Evolutionary conservation across 805 yeast genomes (phyloP), one percentile per base, ranked within the genome.

Genomic region (Starmerella scarabaei): DNA sequence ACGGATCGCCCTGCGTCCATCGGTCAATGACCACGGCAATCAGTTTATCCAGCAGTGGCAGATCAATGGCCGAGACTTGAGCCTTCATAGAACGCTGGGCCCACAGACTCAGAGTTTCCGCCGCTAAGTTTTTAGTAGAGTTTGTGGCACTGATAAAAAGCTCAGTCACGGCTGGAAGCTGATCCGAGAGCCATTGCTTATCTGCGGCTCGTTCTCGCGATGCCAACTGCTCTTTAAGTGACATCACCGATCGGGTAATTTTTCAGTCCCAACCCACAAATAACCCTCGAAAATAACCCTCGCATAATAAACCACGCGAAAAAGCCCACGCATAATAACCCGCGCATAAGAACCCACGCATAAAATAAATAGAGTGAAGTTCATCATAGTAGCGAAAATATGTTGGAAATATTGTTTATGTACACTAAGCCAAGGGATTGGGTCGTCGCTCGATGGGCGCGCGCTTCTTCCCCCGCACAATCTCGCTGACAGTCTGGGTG

Each of bases 1-100:
- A 30, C 7, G 48, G 48, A 26, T 41, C 45, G 14, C 48, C 48
- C 4, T 32, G 29, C 14, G 35, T 43, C 48, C 48, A 44, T 2
- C 45, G 30, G n/a, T 38, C 39, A 9, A 35, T 32, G 9, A 42
- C 39, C n/a, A 23, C 18, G 9, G 3, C 3, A 5, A 41, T 32
- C 15, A 41, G n/a, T 1, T 18, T 37, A 15, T 35, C 45, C 5
- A 38, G 3, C 8, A 21, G 9, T 7, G 9, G 7, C 11, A 23
- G 11, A 23, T 23, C 26, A 23, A 23, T 7, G 11, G 26, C 11
- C 3, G 16, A 4, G 3, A 8, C 12, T 8, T 14, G 6, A 3
- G n/a, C 29, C 3, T 21, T 11, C 21, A 16, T 20, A 30, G 28
- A 19, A 7, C 42, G 21, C 30, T 35, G 37, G 19, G 36, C 27